Conservation (phyloP, 139 green algal genomes). For the Chlorella sp. region DNA sequence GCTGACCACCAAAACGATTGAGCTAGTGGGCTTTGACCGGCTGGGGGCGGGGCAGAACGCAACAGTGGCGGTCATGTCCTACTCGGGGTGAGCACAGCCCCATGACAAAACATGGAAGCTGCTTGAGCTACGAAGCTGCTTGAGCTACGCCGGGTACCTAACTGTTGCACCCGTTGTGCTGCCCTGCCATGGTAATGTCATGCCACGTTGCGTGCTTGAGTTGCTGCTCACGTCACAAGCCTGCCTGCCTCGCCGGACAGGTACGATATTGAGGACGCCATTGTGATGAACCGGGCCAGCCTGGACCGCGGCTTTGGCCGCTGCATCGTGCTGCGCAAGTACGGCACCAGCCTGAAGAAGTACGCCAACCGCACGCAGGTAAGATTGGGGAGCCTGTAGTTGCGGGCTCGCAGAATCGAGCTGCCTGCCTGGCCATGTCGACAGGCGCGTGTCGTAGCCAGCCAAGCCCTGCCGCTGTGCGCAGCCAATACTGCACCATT, state of each 20-base stretch:
- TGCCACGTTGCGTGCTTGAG: too few relatives aligned
- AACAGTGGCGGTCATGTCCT: slow-evolving; percentile 97
- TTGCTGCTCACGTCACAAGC: too few relatives aligned
- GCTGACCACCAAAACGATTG: slow-evolving; percentile 97
- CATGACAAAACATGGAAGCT: background rate
- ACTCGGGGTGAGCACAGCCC: slow-evolving; percentile 62
- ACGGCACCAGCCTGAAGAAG: slow-evolving; percentile 76
- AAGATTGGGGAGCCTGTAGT: background rate
- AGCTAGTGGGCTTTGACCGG: slow-evolving; percentile 92
- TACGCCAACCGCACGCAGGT: slow-evolving; percentile 89
- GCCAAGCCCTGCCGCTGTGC: too few relatives aligned
- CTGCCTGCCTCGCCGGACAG: background rate
- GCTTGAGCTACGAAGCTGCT: too few relatives aligned
- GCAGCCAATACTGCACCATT: too few relatives aligned
- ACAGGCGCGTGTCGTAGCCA: too few relatives aligned
- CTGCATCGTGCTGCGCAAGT: slow-evolving; percentile 96
- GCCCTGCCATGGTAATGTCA: too few relatives aligned
- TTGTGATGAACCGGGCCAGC: slow-evolving; percentile 97
- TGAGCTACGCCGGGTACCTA: too few relatives aligned
- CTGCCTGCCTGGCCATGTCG: too few relatives aligned
- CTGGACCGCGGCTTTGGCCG: slow-evolving; percentile 98
- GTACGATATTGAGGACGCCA: slow-evolving; percentile 97
- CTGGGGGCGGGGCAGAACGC: slow-evolving; percentile 99
- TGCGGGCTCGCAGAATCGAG: background rate
- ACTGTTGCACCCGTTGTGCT: too few relatives aligned